A percentile compares a stretch with the other conserved stretches of the same genome.
Conservation (phyloP, 108 stramenopile species). For the Nannochloropsis salina region DNA sequence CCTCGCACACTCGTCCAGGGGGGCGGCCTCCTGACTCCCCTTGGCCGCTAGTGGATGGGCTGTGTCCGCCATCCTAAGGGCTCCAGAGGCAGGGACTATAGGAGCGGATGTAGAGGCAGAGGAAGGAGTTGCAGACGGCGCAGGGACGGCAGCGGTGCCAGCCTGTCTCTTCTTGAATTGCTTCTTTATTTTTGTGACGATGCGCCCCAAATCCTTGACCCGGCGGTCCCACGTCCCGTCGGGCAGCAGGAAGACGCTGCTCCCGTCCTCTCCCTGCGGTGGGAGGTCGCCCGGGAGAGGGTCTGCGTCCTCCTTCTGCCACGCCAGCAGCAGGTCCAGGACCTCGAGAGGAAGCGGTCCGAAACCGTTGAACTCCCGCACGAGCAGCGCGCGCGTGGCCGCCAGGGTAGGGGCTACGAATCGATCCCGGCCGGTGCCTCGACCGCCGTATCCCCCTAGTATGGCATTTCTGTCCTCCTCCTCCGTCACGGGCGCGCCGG, state of each 20-base stretch:
- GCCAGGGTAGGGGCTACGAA: not conserved
- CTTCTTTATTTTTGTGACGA: not conserved
- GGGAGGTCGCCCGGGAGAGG: not conserved
- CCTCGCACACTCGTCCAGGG: too few relatives aligned
- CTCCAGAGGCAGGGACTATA: not conserved
- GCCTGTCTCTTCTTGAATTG: not conserved
- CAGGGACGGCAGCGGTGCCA: not conserved
- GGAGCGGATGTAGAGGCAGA: not conserved
- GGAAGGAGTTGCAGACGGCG: not conserved
- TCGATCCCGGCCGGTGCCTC: too few relatives aligned
- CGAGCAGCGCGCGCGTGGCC: not conserved
- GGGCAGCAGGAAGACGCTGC: not conserved
- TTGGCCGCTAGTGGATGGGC: not conserved
- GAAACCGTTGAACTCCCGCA: not conserved
- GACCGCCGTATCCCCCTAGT: too few relatives aligned
- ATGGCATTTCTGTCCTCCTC: too few relatives aligned
- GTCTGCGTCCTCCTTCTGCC: constrained; percentile 19
- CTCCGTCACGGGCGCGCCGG: not conserved
- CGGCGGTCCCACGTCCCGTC: not conserved
- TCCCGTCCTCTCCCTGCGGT: not conserved
- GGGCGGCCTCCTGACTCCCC: not conserved
- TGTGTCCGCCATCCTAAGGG: not conserved
- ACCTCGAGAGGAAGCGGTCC: not conserved
- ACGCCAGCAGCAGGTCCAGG: not conserved
- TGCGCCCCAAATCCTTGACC: not conserved